These are phyloP conservation scores for Diaporthe citri DNA, from an alignment of 2,329 filamentous ascomycete species.

Conservation along the genomic window DNA sequence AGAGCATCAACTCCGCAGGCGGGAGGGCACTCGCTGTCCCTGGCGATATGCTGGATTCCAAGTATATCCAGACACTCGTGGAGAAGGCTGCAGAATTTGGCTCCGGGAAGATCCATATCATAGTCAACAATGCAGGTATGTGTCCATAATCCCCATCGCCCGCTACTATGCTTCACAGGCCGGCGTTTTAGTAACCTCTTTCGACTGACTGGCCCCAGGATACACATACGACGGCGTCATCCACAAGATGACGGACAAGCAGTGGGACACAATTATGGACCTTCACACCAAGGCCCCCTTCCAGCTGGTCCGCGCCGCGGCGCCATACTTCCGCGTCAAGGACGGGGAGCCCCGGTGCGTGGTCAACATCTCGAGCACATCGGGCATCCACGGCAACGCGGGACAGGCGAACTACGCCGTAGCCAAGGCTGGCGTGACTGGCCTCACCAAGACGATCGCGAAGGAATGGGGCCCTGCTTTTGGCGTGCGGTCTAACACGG, in stretches of 20 bases:
- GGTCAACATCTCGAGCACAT: constrained; percentile 87
- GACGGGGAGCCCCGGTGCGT: constrained; percentile 84
- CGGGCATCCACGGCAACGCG: constrained; percentile 86
- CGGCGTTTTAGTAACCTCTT: too few relatives aligned
- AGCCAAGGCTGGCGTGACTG: constrained; percentile 86
- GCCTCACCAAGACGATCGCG: constrained; percentile 88
- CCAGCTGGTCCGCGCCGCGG: constrained; percentile 82
- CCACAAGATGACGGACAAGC: constrained; percentile 91
- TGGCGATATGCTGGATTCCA: constrained; percentile 80
- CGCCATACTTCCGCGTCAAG: constrained; percentile 88
- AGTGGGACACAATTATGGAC: constrained; percentile 89
- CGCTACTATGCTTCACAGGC: neutral
- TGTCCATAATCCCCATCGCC: too few relatives aligned
- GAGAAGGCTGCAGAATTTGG: constrained; percentile 83
- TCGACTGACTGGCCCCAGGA: constrained; percentile 48
- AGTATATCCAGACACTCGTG: constrained; percentile 80
- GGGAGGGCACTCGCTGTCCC: constrained; percentile 79
- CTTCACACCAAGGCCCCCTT: constrained; percentile 90
- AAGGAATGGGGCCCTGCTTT: constrained; percentile 92
- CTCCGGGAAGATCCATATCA: constrained; percentile 87
- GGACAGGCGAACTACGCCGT: constrained; percentile 92
- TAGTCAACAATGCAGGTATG: constrained; percentile 84
- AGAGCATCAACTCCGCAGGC: constrained; percentile 75
- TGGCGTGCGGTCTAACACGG: constrained; percentile 84
- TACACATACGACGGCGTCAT: constrained; percentile 95